A percentile compares a stretch with the other conserved stretches of the same genome.
Evolutionary conservation across 192 early-diverging fungal species (phyloP).

Genomic region (Paraglomus occultum): DNA sequence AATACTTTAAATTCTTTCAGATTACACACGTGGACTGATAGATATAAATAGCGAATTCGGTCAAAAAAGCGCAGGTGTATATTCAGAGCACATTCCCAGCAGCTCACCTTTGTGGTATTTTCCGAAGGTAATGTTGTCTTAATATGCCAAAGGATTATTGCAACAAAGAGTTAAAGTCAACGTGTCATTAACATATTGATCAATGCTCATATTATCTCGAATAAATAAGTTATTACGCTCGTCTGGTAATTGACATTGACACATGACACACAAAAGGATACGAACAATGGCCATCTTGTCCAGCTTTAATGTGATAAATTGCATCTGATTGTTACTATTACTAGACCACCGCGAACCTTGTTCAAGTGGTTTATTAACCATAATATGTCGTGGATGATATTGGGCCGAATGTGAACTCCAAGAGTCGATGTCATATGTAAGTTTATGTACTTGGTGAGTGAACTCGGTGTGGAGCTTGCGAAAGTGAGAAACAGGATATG

Average conservation of each 20-base stretch:
- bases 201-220: no score
- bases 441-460: neutral
- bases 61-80: neutral
- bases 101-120: conserved; percentile 77
- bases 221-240: no score
- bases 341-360: conserved; percentile 92
- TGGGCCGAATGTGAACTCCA: conserved; percentile 83
- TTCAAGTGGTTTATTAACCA: conserved; percentile 79
- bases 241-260: no score
- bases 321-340: conserved; percentile 82
- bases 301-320: conserved; percentile 90
- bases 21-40: conserved; percentile 84
- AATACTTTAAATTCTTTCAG: conserved; percentile 95
- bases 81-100: neutral
- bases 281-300: conserved; percentile 81
- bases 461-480: no score
- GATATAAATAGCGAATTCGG: neutral
- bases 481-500: no score
- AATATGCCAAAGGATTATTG: neutral
- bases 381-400: conserved; percentile 85
- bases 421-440: conserved; percentile 64
- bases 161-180: no score
- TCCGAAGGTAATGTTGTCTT: conserved; percentile 90
- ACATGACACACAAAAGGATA: conserved; percentile 43
- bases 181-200: neutral